These are phyloP conservation scores for Lodderomyces elongisporus DNA, from an alignment of 1,139 yeast genomes.

Conservation along the genomic window DNA sequence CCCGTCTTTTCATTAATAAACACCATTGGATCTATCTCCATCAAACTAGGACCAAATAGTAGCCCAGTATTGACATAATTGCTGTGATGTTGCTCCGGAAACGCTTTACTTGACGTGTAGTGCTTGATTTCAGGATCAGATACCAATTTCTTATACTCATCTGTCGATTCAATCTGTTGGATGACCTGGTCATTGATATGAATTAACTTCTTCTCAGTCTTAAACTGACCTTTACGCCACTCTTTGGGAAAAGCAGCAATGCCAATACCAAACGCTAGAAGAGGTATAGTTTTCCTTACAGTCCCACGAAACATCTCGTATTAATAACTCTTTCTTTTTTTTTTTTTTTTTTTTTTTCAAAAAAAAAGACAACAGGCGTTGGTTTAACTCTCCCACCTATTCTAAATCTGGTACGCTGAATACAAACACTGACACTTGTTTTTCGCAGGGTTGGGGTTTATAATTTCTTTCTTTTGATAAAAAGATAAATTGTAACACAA, in stretches of 20 bases:
- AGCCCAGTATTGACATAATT: conserved; percentile 67
- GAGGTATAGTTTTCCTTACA: conserved; percentile 26
- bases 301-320: conserved; percentile 21
- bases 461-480: no score
- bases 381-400: neutral
- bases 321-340: no score
- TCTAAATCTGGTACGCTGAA: no score
- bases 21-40: conserved; percentile 65
- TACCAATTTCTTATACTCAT: conserved; percentile 27
- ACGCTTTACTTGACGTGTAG: conserved; percentile 34
- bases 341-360: no score
- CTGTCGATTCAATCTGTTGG: conserved; percentile 25
- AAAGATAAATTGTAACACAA: no score
- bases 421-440: no score
- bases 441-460: no score
- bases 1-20: conserved; percentile 44
- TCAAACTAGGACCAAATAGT: conserved; percentile 54
- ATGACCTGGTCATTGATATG: conserved; percentile 30
- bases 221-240: conserved; percentile 26
- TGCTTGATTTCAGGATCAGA: conserved; percentile 22
- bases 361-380: conserved; percentile 1
- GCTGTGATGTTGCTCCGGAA: conserved; percentile 57
- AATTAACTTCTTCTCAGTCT: conserved; percentile 17
- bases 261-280: conserved; percentile 45
- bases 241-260: conserved; percentile 39